These are phyloP conservation scores for Urochloa ruziziensis DNA, from an alignment of 176 grass and related monocot genomes.

Conservation along the genomic window DNA sequence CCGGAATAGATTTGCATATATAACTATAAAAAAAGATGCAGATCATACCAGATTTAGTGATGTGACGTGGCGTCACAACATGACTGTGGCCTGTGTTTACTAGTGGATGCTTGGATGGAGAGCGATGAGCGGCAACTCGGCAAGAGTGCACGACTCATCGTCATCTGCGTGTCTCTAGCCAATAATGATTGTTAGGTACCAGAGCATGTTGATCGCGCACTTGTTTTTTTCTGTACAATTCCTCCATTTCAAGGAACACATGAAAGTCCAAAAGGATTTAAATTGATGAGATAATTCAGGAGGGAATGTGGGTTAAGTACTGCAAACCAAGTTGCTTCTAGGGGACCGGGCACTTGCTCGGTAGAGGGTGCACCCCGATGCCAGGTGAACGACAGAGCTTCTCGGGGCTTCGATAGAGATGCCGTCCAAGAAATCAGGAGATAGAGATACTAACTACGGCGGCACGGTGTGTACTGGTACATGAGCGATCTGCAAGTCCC, in stretches of 20 bases:
- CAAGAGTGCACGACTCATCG: neutral
- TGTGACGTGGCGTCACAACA: conserved; percentile 19
- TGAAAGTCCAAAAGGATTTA: neutral
- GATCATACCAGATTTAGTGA: conserved; percentile 16
- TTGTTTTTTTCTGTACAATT: neutral
- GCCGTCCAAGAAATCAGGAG: too few species aligned
- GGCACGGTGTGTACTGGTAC: too few species aligned
- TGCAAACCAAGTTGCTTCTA: neutral
- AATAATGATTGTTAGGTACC: neutral
- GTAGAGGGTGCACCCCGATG: neutral
- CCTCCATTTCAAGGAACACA: neutral
- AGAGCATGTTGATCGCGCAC: neutral
- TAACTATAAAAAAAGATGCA: neutral
- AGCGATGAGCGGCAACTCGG: neutral
- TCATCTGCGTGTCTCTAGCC: neutral
- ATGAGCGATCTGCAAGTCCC: too few species aligned
- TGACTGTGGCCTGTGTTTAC: neutral
- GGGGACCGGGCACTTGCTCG: neutral
- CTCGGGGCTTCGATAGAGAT: too few species aligned
- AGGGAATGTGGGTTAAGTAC: neutral
- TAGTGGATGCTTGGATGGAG: conserved; percentile 18
- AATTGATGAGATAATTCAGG: neutral
- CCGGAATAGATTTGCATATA: neutral
- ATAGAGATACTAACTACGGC: too few species aligned
- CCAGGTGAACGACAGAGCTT: neutral